A percentile compares a stretch with the other conserved stretches of the same genome.
phyloP scores from a whole-genome alignment of 106 monocot genomes.

The Agapanthus africanus region DNA sequence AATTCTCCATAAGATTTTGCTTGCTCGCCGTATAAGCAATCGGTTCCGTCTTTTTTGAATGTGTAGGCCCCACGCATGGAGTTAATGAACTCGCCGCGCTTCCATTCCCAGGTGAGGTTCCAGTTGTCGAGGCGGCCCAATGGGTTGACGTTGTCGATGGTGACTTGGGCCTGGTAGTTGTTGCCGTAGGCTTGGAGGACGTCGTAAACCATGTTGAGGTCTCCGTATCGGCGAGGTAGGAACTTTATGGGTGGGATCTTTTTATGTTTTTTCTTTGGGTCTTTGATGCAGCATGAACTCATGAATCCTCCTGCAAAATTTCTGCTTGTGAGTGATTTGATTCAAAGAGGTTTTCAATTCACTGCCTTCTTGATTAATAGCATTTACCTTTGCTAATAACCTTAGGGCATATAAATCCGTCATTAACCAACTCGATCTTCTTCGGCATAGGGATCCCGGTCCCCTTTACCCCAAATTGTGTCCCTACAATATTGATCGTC shows the following conservation, averaged over 20 bases:
- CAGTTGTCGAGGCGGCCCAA: slow-evolving; percentile 85
- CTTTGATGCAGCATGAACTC: slow-evolving; percentile 67
- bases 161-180: slow-evolving; percentile 87
- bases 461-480: slow-evolving; percentile 81
- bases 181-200: slow-evolving; percentile 61
- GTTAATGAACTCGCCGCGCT: slow-evolving; percentile 92
- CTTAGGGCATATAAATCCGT: slow-evolving; percentile 67
- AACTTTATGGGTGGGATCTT: slow-evolving; percentile 19
- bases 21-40: slow-evolving; percentile 66
- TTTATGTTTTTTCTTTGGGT: slow-evolving; percentile 32
- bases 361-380: too few species aligned
- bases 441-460: slow-evolving; percentile 72
- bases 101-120: slow-evolving; percentile 99
- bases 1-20: slow-evolving; percentile 55
- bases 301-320: slow-evolving; percentile 32
- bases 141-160: slow-evolving; percentile 67
- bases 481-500: slow-evolving; percentile 56
- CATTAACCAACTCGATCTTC: slow-evolving; percentile 54
- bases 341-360: too few species aligned
- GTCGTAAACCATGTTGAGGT: slow-evolving; percentile 84
- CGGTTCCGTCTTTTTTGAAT: slow-evolving; percentile 40
- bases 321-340: not conserved
- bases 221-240: slow-evolving; percentile 57
- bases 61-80: slow-evolving; percentile 90
- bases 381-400: slow-evolving; percentile 4